Conservation (phyloP, 163 green algal genomes). For the Scenedesmus sp. region DNA sequence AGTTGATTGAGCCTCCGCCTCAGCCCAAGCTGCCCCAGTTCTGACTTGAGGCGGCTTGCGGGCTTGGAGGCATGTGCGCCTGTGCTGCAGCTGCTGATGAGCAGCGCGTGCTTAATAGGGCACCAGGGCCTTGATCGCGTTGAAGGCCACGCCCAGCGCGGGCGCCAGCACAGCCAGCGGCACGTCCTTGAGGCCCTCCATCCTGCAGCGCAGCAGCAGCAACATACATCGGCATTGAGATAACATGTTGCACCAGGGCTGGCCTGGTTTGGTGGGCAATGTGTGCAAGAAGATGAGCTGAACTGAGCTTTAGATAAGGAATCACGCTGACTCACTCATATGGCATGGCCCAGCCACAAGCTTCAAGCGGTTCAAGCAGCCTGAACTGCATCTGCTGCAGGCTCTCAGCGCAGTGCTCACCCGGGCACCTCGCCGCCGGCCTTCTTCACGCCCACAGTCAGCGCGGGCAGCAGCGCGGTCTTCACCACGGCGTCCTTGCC, state of each 20-base stretch:
- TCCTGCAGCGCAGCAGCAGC: neutral
- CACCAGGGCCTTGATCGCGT: constrained; percentile 40
- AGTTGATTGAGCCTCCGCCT: too few relatives aligned
- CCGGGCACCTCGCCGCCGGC: neutral
- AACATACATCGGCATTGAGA: neutral
- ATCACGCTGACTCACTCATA: too few relatives aligned
- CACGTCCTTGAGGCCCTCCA: constrained; percentile 39
- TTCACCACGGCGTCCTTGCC: constrained; percentile 51
- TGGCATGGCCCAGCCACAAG: too few relatives aligned
- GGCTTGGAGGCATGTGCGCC: neutral
- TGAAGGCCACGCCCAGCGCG: constrained; percentile 42
- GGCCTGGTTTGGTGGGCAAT: neutral
- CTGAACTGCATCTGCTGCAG: neutral
- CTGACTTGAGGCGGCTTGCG: neutral
- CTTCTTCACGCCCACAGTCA: constrained; percentile 45
- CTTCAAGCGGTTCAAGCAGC: neutral
- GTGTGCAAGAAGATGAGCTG: too few relatives aligned
- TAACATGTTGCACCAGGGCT: neutral
- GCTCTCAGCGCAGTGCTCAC: neutral
- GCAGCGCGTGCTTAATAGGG: neutral
- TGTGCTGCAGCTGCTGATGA: neutral
- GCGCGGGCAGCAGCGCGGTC: constrained; percentile 40
- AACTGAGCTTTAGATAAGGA: too few relatives aligned
- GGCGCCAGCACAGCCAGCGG: constrained; percentile 48
- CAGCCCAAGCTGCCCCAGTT: too few relatives aligned